Conservation (phyloP, 805 yeast genomes). For the Ogataea glucozyma region DNA sequence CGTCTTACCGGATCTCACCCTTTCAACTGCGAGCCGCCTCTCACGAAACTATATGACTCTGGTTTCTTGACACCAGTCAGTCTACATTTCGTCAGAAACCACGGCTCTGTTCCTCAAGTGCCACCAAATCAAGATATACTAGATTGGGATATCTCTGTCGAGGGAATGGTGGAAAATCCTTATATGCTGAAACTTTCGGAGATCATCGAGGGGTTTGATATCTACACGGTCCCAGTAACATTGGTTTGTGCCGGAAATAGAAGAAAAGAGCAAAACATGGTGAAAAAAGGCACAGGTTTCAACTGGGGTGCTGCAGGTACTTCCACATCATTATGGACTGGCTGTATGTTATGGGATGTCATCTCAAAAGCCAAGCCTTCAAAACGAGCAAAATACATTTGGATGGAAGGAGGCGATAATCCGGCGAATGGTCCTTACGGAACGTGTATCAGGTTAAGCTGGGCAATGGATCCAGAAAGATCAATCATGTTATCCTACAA, state of each 20-base stretch:
- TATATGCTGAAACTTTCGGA: slow-evolving; percentile 26
- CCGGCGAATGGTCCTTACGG: slow-evolving; percentile 38
- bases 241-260: slow-evolving; percentile 40
- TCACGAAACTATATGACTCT: slow-evolving; percentile 27
- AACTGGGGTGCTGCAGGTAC: slow-evolving; percentile 40
- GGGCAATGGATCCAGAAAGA: slow-evolving; percentile 37
- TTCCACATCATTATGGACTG: slow-evolving; percentile 39
- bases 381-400: slow-evolving; percentile 31
- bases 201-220: slow-evolving; percentile 29
- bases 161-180: slow-evolving; percentile 36
- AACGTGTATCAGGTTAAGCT: slow-evolving; percentile 34
- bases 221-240: slow-evolving; percentile 37
- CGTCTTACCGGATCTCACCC: slow-evolving; percentile 39
- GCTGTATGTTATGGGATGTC: slow-evolving; percentile 33
- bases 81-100: slow-evolving; percentile 39
- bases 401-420: slow-evolving; percentile 39
- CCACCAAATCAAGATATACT: slow-evolving; percentile 22
- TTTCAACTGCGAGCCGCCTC: slow-evolving; percentile 37
- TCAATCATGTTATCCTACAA: slow-evolving; percentile 37
- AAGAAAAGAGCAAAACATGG: slow-evolving; percentile 38
- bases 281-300: slow-evolving; percentile 37
- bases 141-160: slow-evolving; percentile 33
- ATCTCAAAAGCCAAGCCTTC: slow-evolving; percentile 31
- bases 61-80: slow-evolving; percentile 37
- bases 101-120: slow-evolving; percentile 36